These are phyloP conservation scores for Wickerhamomyces pijperi DNA, from an alignment of 805 yeast genomes.

Conservation along the genomic window DNA sequence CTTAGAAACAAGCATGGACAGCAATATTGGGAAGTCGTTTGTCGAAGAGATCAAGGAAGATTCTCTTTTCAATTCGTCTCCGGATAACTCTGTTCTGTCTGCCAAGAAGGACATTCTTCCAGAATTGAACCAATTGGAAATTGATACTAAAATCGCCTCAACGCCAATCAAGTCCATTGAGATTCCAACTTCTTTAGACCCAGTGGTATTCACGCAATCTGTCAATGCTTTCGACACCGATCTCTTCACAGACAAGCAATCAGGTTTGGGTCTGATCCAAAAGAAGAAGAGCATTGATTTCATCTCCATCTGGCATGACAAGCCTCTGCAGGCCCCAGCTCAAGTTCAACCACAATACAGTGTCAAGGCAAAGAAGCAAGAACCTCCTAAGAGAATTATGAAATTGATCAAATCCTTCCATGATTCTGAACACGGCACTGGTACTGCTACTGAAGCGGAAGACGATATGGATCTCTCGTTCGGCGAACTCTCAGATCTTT, in stretches of 20 bases:
- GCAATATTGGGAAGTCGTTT: neutral
- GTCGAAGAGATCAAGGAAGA: neutral
- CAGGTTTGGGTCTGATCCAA: conserved; percentile 3
- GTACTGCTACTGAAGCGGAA: conserved; percentile 3
- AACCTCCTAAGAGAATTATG: conserved; percentile 14
- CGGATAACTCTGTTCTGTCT: neutral
- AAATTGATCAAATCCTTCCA: conserved; percentile 10
- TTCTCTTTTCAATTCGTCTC: neutral
- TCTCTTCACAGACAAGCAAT: conserved; percentile 16
- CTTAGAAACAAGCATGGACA: neutral
- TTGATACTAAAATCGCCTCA: neutral
- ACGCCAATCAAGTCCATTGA: neutral
- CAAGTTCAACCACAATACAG: conserved; percentile 10
- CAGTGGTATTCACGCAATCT: conserved; percentile 2
- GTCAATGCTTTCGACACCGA: conserved; percentile 9
- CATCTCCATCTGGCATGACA: conserved; percentile 19
- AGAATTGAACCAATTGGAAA: no score
- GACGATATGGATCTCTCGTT: conserved; percentile 7
- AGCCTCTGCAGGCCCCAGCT: conserved; percentile 17
- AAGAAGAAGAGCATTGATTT: conserved; percentile 13
- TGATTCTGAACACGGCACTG: neutral
- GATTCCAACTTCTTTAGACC: conserved; percentile 5
- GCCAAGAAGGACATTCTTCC: neutral
- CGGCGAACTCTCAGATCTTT: conserved; percentile 4
- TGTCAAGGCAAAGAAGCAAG: conserved; percentile 6